Evolutionary conservation across 1,139 yeast species (phyloP), one percentile per base, ranked within the genome.

Genomic region (Lodderomyces elongisporus): DNA sequence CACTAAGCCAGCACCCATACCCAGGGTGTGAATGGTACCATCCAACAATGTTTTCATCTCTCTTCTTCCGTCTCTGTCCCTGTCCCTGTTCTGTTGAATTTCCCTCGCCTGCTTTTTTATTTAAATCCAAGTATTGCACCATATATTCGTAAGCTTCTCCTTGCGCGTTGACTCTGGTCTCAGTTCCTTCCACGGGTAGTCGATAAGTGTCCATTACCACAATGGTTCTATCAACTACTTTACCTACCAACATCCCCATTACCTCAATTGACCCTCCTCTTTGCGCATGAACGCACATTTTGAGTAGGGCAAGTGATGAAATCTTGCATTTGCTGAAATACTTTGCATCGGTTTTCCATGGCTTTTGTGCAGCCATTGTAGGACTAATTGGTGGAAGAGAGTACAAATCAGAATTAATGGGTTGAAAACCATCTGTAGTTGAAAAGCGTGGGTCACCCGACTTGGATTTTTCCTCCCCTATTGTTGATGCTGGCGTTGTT

Each of bases 1-100:
- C 93, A 41, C 91, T 79, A 27, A 88, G 60, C 95, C 96, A 84
- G 54, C 96, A 85, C 27, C 96, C 97, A 56, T 88, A 91, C 0
- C 96, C 96, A 0, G 97, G 97, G 56, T 91, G 98, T 3, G 96
- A 88, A 58, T 91, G 95, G 58, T 89, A 85, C 95, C 94, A 85
- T 5, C 96, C 96, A 12, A 88, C 87, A 24, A 91, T 83, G 46
- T 84, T 74, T 34, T 71, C 73, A 10, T 61, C 49, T 17, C 79
- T 62, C 14, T 17, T 14, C 22, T 12, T 9, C n/a, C n/a, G n/a
- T 10, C 10, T 12, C 14, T 27, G 27, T 15, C 30, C 26, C n/a
- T 28, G 33, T 6, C 75, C 77, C 2, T 14, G 10, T 13, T 26
- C 28, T 5, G 9, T 14, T 15, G 12, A 20, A 12, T 21, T 22